phyloP scores from a whole-genome alignment of 2,329 filamentous ascomycete species.

The Pseudogymnoascus sp. region DNA sequence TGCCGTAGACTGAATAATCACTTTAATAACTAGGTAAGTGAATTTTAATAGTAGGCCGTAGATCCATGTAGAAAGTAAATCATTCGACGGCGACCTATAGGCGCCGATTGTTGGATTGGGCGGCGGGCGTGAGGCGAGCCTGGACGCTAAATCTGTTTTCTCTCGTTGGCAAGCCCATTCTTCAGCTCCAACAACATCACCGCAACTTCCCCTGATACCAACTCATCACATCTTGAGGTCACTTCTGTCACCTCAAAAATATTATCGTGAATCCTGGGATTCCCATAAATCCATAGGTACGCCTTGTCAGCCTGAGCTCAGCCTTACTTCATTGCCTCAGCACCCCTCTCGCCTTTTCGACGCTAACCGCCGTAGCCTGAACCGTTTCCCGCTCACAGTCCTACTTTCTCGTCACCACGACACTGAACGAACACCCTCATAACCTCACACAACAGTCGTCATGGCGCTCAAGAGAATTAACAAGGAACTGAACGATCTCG shows the following conservation, averaged over 20 bases:
- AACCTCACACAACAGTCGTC: conserved; percentile 21
- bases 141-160: conserved; percentile 8
- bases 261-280: neutral
- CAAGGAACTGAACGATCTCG: conserved; percentile 86
- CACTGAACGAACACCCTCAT: conserved; percentile 20
- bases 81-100: neutral
- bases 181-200: conserved; percentile 1
- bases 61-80: conserved; percentile 2
- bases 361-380: conserved; percentile 10
- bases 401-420: conserved; percentile 29
- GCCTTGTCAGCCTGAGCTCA: neutral
- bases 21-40: neutral
- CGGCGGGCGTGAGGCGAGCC: conserved; percentile 1
- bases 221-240: neutral
- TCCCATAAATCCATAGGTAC: conserved; percentile 1
- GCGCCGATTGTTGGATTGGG: neutral
- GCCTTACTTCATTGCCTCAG: conserved; percentile 5
- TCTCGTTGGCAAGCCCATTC: conserved; percentile 4
- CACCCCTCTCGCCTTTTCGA: conserved; percentile 9
- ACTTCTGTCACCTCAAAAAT: neutral
- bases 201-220: neutral
- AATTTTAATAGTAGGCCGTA: conserved; percentile 1
- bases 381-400: conserved; percentile 7
- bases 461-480: conserved; percentile 94
- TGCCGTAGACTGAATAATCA: neutral